Evolutionary conservation across 1,284 basidiomycete genomes (phyloP).

Genomic region (Cystobasidium pallidum): DNA sequence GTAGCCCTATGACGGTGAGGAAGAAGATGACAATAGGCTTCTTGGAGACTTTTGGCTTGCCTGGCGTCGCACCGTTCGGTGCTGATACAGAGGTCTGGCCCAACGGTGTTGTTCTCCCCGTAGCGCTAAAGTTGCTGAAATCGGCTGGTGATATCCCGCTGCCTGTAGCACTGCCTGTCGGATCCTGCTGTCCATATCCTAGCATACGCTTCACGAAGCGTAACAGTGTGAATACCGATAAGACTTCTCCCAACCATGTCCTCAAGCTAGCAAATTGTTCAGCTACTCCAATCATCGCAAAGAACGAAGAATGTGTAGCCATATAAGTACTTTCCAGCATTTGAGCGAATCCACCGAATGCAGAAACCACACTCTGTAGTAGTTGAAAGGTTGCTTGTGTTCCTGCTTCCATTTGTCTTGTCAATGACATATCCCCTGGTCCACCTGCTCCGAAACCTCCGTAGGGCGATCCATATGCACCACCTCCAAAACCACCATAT

Average conservation of each 20-base stretch:
- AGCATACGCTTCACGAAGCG: constrained; percentile 71
- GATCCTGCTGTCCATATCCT: constrained; percentile 50
- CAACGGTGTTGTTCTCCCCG: constrained; percentile 29
- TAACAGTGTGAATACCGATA: constrained; percentile 86
- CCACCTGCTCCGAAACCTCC: constrained; percentile 69
- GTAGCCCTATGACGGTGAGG: constrained; percentile 90
- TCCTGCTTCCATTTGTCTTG: constrained; percentile 53
- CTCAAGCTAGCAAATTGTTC: constrained; percentile 92
- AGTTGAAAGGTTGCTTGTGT: constrained; percentile 68
- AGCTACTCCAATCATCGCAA: constrained; percentile 96
- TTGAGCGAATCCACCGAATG: constrained; percentile 93
- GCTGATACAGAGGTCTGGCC: constrained; percentile 1
- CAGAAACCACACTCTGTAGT: constrained; percentile 91
- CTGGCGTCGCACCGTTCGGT: constrained; percentile 2
- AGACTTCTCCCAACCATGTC: constrained; percentile 88
- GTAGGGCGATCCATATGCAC: constrained; percentile 31
- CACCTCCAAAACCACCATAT: constrained; percentile 45
- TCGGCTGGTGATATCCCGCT: constrained; percentile 51
- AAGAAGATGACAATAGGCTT: constrained; percentile 95
- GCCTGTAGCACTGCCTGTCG: constrained; percentile 31
- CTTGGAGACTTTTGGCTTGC: constrained; percentile 62
- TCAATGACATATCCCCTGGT: constrained; percentile 59
- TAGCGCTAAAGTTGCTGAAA: constrained; percentile 37
- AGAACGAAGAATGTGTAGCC: constrained; percentile 97
- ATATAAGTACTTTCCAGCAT: constrained; percentile 98